Conservation (phyloP, 2,329 filamentous ascomycete species). For the Blastomyces gilchristii region DNA sequence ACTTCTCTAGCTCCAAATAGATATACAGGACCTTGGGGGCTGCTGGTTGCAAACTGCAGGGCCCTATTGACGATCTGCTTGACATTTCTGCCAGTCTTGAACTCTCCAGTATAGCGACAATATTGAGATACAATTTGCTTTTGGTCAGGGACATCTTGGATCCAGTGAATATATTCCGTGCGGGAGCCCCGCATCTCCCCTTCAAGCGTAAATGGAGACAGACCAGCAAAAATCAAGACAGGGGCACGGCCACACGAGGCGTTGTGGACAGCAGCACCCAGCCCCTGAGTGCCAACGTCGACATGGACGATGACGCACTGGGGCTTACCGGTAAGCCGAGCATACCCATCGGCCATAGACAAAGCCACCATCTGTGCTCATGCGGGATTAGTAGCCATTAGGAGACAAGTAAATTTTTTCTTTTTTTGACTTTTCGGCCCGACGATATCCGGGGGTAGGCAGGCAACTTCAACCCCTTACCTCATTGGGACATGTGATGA, state of each 20-base stretch:
- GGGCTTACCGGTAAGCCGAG: conserved; percentile 58
- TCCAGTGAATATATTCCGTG: conserved; percentile 80
- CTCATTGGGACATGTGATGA: conserved; percentile 74
- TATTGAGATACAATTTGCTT: conserved; percentile 74
- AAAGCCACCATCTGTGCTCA: conserved; percentile 62
- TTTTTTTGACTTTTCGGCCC: not conserved
- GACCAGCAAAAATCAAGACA: conserved; percentile 65
- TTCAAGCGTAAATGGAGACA: conserved; percentile 66
- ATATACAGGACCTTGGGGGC: conserved; percentile 71
- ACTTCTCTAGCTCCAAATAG: conserved; percentile 67
- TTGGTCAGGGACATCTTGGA: conserved; percentile 74
- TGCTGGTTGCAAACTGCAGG: conserved; percentile 67
- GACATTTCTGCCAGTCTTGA: conserved; percentile 74
- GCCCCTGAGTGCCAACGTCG: conserved; percentile 69
- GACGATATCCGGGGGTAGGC: conserved; percentile 10
- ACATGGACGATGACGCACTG: conserved; percentile 73
- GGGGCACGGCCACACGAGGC: conserved; percentile 64
- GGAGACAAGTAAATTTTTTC: not conserved
- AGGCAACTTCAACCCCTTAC: conserved; percentile 31
- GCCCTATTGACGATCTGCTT: conserved; percentile 85
- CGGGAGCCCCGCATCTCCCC: conserved; percentile 67
- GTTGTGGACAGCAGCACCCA: conserved; percentile 70
- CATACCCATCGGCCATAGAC: conserved; percentile 75
- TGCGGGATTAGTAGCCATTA: conserved; percentile 14
- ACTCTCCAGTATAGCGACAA: conserved; percentile 71